Percentiles rank a stretch among this genome's conserved stretches.
These are phyloP conservation scores for Nemophila menziesii DNA, from an alignment of 257 asterid genomes.

Conservation along the genomic window DNA sequence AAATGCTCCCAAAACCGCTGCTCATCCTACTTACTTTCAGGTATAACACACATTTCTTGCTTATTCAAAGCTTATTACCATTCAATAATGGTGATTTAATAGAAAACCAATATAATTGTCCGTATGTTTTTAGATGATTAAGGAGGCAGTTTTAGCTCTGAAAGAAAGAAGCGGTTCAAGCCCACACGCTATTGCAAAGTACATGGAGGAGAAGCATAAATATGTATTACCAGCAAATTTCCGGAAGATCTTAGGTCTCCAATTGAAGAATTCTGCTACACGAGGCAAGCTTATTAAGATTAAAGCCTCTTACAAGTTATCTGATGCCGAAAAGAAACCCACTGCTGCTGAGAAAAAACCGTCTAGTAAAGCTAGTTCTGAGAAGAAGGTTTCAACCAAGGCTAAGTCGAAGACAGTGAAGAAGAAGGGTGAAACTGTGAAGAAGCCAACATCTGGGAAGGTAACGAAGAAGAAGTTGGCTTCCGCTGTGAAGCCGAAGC, in stretches of 20 bases:
- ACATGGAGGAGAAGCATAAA: conserved; percentile 58
- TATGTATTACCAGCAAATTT: conserved; percentile 47
- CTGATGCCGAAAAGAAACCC: too few species aligned
- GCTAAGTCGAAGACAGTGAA: conserved; percentile 7
- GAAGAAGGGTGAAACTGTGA: conserved; percentile 8
- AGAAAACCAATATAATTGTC: background rate
- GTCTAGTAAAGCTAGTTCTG: conserved; percentile 4
- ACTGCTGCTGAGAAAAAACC: conserved; percentile 22
- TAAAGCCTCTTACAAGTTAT: too few species aligned
- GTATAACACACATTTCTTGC: conserved; percentile 8
- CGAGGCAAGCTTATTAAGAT: conserved; percentile 62
- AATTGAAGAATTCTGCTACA: conserved; percentile 45
- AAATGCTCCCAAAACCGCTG: conserved; percentile 30
- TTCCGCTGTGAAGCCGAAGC: conserved; percentile 30
- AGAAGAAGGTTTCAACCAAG: conserved; percentile 3
- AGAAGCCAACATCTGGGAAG: conserved; percentile 25
- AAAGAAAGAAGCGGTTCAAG: conserved; percentile 55
- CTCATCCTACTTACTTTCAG: conserved; percentile 68
- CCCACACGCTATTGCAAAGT: conserved; percentile 58
- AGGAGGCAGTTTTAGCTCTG: conserved; percentile 45
- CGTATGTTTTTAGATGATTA: conserved; percentile 40
- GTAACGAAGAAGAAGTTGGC: conserved; percentile 21
- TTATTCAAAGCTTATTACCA: background rate
- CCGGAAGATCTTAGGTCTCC: conserved; percentile 54
- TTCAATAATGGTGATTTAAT: background rate